Evolutionary conservation across 495 filamentous ascomycete genomes (phyloP), one percentile per base, ranked within the genome.

Genomic region (Penicillium parvum): DNA sequence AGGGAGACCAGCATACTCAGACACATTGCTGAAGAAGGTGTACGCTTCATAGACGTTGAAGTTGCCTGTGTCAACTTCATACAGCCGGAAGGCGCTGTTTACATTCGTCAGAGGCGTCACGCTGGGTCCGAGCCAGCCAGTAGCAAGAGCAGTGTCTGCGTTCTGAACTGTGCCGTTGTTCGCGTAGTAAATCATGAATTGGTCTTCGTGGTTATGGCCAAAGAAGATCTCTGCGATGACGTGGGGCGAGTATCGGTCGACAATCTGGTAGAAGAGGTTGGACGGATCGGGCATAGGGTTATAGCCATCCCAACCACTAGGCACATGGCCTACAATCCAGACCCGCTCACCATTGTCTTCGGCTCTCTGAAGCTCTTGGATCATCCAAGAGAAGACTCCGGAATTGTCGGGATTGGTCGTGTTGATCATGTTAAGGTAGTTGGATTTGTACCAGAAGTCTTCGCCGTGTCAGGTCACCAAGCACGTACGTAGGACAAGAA

Each of bases 211-310:
- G 3, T 73, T 78, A 55, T 79, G 76, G 6, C 76, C 76, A 41
- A 72, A 81, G 56, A 81, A 78, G 7, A 75, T 57, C 32, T 69
- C 71, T 7, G 74, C 73, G 39, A 79, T 78, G 0, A 77, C 74
- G 34, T 76, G 69, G 0, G 76, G 74, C 5, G 67, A 72, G 57
- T 77, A 79, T 16, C 77, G 69, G 42, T 75, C 73, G 8, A 79
- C 65, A 27, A 81, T 78, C 32, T 77, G 74, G 53, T 79, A 77
- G 45, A 76, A 75, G 29, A 76, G 61, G 33, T 77, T 66, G 1
- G 73, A 72, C 1, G 73, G 75, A 17, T 71, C 69, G 9, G 66
- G 67, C 19, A 80, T 50, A 7, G 70, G 64, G 33, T 75, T 76
- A 3, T 56, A 50, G 10, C 72, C 77, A 32, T 77, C 73, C 69